These are phyloP conservation scores for Wickerhamiella sorbophila DNA, from an alignment of 805 yeast genomes.

Conservation along the genomic window DNA sequence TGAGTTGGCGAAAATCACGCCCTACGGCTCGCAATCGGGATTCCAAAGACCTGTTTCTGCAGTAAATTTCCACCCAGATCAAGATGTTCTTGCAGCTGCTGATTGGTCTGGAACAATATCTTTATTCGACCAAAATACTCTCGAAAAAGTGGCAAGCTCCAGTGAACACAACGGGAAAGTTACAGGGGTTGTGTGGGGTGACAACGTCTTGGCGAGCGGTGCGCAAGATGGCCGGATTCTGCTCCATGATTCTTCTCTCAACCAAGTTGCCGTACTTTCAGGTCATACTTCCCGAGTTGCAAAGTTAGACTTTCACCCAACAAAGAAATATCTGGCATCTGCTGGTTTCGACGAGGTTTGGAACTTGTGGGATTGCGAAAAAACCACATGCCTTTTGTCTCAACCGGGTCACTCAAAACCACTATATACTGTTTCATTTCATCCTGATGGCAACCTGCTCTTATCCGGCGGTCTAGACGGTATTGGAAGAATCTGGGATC, in stretches of 20 bases:
- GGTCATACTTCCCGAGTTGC: slow-evolving; percentile 50
- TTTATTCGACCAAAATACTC: slow-evolving; percentile 18
- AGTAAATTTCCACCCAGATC: slow-evolving; percentile 33
- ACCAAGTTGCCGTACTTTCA: slow-evolving; percentile 12
- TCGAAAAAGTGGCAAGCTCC: slow-evolving; percentile 23
- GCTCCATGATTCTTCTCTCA: slow-evolving; percentile 16
- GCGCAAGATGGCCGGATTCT: slow-evolving; percentile 29
- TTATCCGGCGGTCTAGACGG: slow-evolving; percentile 75
- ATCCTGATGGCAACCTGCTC: slow-evolving; percentile 56
- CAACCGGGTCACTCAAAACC: slow-evolving; percentile 84
- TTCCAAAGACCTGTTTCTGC: slow-evolving; percentile 56
- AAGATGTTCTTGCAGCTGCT: slow-evolving; percentile 40
- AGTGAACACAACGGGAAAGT: slow-evolving; percentile 51
- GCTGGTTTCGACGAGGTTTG: slow-evolving; percentile 80
- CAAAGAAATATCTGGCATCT: slow-evolving; percentile 39
- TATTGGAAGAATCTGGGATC: slow-evolving; percentile 65
- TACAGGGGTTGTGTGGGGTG: slow-evolving; percentile 57
- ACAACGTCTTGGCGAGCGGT: slow-evolving; percentile 33
- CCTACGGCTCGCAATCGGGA: slow-evolving; percentile 56
- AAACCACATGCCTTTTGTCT: slow-evolving; percentile 35
- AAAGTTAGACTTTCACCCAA: slow-evolving; percentile 51
- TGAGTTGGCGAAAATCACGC: slow-evolving; percentile 27
- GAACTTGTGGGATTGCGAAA: slow-evolving; percentile 67
- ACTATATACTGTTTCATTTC: slow-evolving; percentile 43
- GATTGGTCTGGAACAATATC: slow-evolving; percentile 74